Evolutionary conservation across 768 basidiomycete species (phyloP).

Genomic region (Candolleomyces efflorescens): DNA sequence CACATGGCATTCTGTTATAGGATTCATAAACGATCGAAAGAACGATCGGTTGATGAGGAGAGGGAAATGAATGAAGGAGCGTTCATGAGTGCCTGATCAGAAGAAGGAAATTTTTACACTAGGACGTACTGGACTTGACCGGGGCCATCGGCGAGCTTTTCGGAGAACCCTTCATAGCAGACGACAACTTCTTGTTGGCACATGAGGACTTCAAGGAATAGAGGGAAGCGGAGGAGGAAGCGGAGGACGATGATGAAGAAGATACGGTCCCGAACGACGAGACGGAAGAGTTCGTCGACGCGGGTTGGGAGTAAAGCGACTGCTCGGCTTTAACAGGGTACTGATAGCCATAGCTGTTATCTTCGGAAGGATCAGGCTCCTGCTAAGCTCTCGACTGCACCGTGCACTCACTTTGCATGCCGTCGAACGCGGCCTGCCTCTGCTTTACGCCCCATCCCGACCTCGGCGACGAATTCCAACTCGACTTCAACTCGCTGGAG

Average conservation of each 20-base stretch:
- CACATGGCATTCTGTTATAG: slow-evolving; percentile 31
- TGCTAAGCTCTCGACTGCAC: too few relatives aligned
- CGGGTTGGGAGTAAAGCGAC: neutral
- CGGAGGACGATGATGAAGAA: neutral
- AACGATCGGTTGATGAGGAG: too few relatives aligned
- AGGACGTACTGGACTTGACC: neutral
- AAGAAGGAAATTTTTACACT: too few relatives aligned
- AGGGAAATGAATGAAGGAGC: neutral
- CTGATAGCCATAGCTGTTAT: neutral
- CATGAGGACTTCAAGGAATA: too few relatives aligned
- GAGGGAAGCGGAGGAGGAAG: neutral
- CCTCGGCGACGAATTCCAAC: too few relatives aligned
- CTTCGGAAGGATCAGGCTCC: neutral
- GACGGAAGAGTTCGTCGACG: neutral
- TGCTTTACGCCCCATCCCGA: too few relatives aligned
- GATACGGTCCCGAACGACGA: neutral
- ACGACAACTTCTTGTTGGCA: too few relatives aligned
- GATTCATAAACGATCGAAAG: neutral
- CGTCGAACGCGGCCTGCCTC: too few relatives aligned
- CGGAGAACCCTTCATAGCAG: too few relatives aligned
- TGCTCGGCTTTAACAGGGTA: neutral
- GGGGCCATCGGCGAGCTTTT: neutral
- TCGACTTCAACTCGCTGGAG: too few relatives aligned
- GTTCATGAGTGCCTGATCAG: too few relatives aligned
- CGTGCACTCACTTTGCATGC: too few relatives aligned